These are phyloP conservation scores for Lactarius trivialis DNA, from an alignment of 768 basidiomycete species.

Conservation along the genomic window DNA sequence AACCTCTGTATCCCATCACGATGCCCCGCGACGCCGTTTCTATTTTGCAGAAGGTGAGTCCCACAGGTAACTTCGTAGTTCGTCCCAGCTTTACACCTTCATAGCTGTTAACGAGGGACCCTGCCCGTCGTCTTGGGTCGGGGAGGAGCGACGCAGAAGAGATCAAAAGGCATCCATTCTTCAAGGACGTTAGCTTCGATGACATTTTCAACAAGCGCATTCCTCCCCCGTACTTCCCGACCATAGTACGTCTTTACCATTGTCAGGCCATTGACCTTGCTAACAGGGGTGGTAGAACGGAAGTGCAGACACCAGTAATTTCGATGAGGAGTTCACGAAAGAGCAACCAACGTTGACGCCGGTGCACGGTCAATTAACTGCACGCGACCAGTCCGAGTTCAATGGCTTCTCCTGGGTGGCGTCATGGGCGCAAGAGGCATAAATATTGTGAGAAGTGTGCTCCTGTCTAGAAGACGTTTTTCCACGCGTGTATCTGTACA, in stretches of 20 bases:
- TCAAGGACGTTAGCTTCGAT: slow-evolving; percentile 96
- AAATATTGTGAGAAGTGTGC: slow-evolving; percentile 12
- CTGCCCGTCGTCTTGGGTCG: slow-evolving; percentile 82
- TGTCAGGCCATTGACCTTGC: background rate
- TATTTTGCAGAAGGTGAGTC: slow-evolving; percentile 80
- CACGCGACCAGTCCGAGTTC: slow-evolving; percentile 92
- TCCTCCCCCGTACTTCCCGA: slow-evolving; percentile 95
- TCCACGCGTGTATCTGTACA: slow-evolving; percentile 6
- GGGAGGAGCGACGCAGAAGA: slow-evolving; percentile 91
- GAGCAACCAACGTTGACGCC: slow-evolving; percentile 98
- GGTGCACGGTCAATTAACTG: slow-evolving; percentile 87
- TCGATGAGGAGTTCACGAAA: slow-evolving; percentile 94
- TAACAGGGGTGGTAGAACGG: slow-evolving; percentile 49
- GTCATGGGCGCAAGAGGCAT: slow-evolving; percentile 33
- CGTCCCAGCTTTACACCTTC: slow-evolving; percentile 12
- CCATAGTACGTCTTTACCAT: slow-evolving; percentile 60
- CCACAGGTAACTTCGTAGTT: background rate
- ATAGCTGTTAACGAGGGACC: slow-evolving; percentile 90
- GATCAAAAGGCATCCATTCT: slow-evolving; percentile 96
- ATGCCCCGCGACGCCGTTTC: slow-evolving; percentile 98
- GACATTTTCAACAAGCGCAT: slow-evolving; percentile 97
- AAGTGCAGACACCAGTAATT: slow-evolving; percentile 85
- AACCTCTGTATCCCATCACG: slow-evolving; percentile 96
- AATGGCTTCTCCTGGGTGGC: slow-evolving; percentile 91
- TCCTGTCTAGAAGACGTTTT: slow-evolving; percentile 24